Percentiles rank a stretch among this genome's conserved stretches.
Conservation (phyloP, 805 yeast genomes). For the Yarrowia alimentaria region DNA sequence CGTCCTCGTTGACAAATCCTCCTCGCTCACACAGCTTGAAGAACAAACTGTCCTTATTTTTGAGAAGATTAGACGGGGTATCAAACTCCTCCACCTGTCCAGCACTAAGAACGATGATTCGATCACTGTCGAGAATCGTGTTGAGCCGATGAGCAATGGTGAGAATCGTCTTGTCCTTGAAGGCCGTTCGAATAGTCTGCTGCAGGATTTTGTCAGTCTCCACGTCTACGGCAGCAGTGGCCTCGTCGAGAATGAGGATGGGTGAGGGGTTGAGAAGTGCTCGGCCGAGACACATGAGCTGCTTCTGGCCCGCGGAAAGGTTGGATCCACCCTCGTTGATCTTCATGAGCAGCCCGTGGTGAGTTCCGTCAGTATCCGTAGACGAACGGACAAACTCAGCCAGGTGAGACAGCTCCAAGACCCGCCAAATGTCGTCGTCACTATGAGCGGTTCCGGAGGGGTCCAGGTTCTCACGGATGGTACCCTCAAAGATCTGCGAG, state of each 20-base stretch:
- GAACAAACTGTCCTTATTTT: constrained; percentile 66
- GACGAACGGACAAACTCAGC: constrained; percentile 46
- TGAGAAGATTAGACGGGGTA: constrained; percentile 60
- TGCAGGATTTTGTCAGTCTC: constrained; percentile 75
- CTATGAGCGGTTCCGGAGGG: constrained; percentile 50
- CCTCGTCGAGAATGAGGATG: constrained; percentile 76
- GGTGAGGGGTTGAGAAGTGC: constrained; percentile 68
- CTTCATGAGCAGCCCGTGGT: constrained; percentile 49
- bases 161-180: constrained; percentile 66
- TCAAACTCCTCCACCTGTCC: constrained; percentile 75
- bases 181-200: constrained; percentile 66
- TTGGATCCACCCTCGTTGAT: constrained; percentile 73
- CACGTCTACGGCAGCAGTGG: constrained; percentile 76
- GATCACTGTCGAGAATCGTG: constrained; percentile 76
- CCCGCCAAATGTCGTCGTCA: constrained; percentile 59
- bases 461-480: constrained; percentile 60
- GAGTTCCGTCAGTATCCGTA: background rate
- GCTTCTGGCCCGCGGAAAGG: constrained; percentile 79
- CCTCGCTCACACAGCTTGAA: constrained; percentile 80
- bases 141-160: constrained; percentile 85
- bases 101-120: constrained; percentile 64
- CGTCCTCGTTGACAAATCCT: constrained; percentile 46
- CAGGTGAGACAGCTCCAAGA: constrained; percentile 54
- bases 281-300: constrained; percentile 73
- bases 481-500: constrained; percentile 64